Conservation (phyloP, 495 filamentous ascomycete species). For the Podospora appendiculata region DNA sequence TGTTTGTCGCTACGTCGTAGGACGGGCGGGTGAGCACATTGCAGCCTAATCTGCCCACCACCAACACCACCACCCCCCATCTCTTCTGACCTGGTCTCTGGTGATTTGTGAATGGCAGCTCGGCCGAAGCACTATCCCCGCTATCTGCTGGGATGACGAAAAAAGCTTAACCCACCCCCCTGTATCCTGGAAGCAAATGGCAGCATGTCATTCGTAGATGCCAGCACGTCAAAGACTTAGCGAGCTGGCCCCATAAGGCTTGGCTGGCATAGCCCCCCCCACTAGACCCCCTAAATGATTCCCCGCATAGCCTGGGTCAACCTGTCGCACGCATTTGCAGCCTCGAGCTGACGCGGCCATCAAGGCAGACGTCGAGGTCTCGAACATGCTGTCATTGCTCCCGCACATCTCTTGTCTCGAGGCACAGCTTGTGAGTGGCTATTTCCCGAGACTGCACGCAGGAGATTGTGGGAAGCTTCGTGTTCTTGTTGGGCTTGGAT, state of each 20-base stretch:
- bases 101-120: background rate
- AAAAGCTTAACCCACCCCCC: constrained; percentile 1
- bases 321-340: constrained; percentile 11
- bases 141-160: background rate
- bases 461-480: no score
- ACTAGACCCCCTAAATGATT: constrained; percentile 1
- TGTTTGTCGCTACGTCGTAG: background rate
- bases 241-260: constrained; percentile 7
- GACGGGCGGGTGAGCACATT: background rate
- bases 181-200: background rate
- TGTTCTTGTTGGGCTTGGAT: no score
- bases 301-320: constrained; percentile 1
- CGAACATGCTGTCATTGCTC: background rate
- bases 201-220: constrained; percentile 9
- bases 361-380: constrained; percentile 3
- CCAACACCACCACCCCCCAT: background rate
- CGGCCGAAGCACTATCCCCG: background rate
- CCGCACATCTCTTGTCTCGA: background rate
- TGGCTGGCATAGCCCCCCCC: constrained; percentile 15
- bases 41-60: background rate
- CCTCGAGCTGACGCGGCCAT: constrained; percentile 21
- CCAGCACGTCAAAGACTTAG: constrained; percentile 1
- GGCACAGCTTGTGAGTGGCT: background rate
- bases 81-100: no score
- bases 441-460: no score